These are phyloP conservation scores for Entomortierella lignicola DNA, from an alignment of 192 early-diverging fungal species.

Conservation along the genomic window DNA sequence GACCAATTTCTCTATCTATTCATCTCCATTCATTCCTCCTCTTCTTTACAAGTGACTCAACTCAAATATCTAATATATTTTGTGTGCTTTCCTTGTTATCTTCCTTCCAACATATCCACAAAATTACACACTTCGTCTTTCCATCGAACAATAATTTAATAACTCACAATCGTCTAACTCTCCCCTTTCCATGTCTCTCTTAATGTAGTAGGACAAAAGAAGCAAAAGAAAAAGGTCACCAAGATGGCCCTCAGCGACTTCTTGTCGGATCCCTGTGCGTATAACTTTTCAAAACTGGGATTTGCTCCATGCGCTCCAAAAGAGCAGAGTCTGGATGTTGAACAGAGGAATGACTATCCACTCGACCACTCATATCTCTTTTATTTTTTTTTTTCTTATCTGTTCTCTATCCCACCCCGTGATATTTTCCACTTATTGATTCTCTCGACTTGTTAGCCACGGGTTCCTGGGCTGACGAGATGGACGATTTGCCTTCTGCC, in stretches of 20 bases:
- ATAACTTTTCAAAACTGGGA: background rate
- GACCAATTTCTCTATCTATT: too few relatives aligned
- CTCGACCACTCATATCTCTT: background rate
- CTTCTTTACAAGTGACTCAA: too few relatives aligned
- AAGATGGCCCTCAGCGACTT: conserved; percentile 92
- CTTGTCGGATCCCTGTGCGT: conserved; percentile 74
- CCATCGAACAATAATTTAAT: background rate
- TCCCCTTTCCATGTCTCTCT: background rate
- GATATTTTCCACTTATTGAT: background rate
- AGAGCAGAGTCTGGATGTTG: conserved; percentile 12
- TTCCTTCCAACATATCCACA: too few relatives aligned
- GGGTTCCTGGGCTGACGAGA: conserved; percentile 94
- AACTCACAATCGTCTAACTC: background rate
- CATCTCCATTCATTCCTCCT: background rate
- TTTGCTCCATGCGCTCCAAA: conserved; percentile 39
- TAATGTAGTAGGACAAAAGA: conserved; percentile 52
- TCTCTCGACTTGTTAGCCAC: conserved; percentile 50
- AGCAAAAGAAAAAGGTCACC: conserved; percentile 84
- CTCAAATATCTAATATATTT: too few relatives aligned
- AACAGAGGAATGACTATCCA: conserved; percentile 32
- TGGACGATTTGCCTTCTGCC: conserved; percentile 87
- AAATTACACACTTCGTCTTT: too few relatives aligned
- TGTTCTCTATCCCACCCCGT: background rate
- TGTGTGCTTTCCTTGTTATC: too few relatives aligned
- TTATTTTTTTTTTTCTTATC: conserved; percentile 8